Evolutionary conservation across 352 stramenopile genomes (phyloP), one percentile per base, ranked within the genome.

Genomic region (Pythium volutum): DNA sequence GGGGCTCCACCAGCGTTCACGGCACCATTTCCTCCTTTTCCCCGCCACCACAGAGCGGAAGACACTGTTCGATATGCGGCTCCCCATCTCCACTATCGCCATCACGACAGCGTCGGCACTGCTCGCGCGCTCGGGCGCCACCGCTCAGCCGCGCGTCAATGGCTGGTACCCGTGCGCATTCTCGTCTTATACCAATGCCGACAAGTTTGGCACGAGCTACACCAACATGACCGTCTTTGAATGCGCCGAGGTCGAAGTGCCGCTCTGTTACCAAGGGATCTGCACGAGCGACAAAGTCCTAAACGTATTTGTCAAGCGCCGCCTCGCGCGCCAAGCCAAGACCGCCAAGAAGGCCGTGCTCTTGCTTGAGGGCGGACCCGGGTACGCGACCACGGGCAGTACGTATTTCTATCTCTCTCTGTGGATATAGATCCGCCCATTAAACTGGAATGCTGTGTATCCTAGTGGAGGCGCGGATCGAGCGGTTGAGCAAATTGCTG

Each of bases 221-320:
- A 25, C 61, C 0, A 27, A 42, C 9, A 55, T 45, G 14, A 29
- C 46, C 20, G 31, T 46, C 12, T 87, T 82, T 58, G 76, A 93
- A 29, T 93, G 83, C 64, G 79, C 75, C 0, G 69, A 85, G 39
- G 65, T 93, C 20, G 66, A 74, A n/a, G 75, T 89, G 59, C 81
- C 83, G 42, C 68, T 93, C 48, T 93, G 83, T 63, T 84, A 91
- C 68, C 66, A 77, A 0, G 73, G 70, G n/a, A 55, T 93, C 15
- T 93, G 83, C 66, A 38, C 70, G 23, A 89, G 79, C 59, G 66
- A 80, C 50, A 68, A 75, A 39, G 80, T 59, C 23, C 74, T 91
- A 41, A 59, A 77, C 46, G 39, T 91, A 11, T 81, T 81, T 36
- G 62, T 79, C 36, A 74, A 74, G 41, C 67, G 74, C 8, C 50